Base-by-base conservation (phyloP, 164 flowering plant genomes). In the Malania oleifera region DNA sequence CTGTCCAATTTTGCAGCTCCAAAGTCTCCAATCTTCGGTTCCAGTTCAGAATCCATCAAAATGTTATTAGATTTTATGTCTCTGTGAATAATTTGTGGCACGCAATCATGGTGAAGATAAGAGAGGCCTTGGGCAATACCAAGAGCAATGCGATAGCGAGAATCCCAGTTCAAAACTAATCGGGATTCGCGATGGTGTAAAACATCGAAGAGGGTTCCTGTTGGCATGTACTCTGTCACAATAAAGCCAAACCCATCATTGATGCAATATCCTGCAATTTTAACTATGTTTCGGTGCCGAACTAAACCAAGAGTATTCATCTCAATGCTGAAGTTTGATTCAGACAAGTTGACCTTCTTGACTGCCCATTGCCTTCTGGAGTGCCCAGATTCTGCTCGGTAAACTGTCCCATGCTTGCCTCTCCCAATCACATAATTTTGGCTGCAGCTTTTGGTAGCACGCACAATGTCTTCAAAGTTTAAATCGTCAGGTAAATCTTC, bases 91-190 rank as follows among this genome's bases (percentile, higher is more conserved):
- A 73, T 71, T 31, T 64, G 73, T 19, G 64, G 69, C 31, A 60
- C 59, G 49, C 73, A 76, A 19, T 76, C 77, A 63, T 70, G 59
- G 69, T 76, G 73, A 60, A 73, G 80, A 27, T 68, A 73, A 0
- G 74, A 61, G 39, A 77, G 66, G 40, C 73, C 80, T 29, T 76
- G 67, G 14, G 71, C 75, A 35, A 72, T 65, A 14, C 78, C 75
- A 25, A 58, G 29, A 60, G 78, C 67, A 49, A 70, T 67, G 1
- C 59, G 56, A 56, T 56, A 62, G 10, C 66, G 63, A 7, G 50
- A 41, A 13, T 63, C 47, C 76, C 73, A 69, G 53, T 60, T 41
- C 66, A 71, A 46, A 46, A 25, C 54, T n/a, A 54, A 13, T 22
- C 17, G 52, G 17, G 72, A 41, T 52, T 52, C 40, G 1, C 43